A percentile compares a stretch with the other conserved stretches of the same genome.
Evolutionary conservation across 2,329 filamentous ascomycete genomes (phyloP).

Genomic region (Phialophora tarda): DNA sequence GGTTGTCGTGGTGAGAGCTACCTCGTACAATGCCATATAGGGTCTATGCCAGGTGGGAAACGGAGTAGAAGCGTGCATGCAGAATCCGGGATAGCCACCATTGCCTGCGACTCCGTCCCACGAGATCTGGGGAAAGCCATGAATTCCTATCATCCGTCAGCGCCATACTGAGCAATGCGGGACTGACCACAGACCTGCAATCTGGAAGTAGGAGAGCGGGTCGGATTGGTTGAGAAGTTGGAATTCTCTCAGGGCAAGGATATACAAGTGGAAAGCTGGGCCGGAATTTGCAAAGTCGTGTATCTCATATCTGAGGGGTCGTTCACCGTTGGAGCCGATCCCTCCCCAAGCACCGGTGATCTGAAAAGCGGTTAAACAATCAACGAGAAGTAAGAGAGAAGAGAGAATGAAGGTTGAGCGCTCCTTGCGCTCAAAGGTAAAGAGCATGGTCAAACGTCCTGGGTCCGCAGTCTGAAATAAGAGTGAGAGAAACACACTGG

Average conservation of each 20-base stretch:
- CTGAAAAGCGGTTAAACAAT: slow-evolving; percentile 29
- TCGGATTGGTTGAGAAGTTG: slow-evolving; percentile 69
- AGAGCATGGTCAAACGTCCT: slow-evolving; percentile 19
- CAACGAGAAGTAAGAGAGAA: slow-evolving; percentile 11
- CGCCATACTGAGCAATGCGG: background rate
- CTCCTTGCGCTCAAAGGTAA: slow-evolving; percentile 4
- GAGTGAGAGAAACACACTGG: background rate
- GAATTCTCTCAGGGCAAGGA: slow-evolving; percentile 75
- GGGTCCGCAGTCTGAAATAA: background rate
- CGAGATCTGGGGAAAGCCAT: slow-evolving; percentile 70
- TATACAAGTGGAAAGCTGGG: slow-evolving; percentile 72
- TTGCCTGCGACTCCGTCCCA: slow-evolving; percentile 59
- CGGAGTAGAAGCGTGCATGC: slow-evolving; percentile 74
- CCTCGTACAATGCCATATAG: slow-evolving; percentile 70
- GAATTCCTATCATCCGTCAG: slow-evolving; percentile 67
- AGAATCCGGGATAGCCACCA: slow-evolving; percentile 69
- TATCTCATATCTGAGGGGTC: slow-evolving; percentile 67
- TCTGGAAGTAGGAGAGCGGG: slow-evolving; percentile 75
- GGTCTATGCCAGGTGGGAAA: slow-evolving; percentile 86
- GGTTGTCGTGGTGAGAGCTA: slow-evolving; percentile 39
- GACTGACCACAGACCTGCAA: slow-evolving; percentile 65
- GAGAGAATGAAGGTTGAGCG: slow-evolving; percentile 7
- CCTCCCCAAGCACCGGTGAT: slow-evolving; percentile 43
- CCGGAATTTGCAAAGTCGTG: slow-evolving; percentile 66
- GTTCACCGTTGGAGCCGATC: slow-evolving; percentile 41